A percentile compares a stretch with the other conserved stretches of the same genome.
phyloP scores from a whole-genome alignment of 345 rosid species.

The Pistacia atlantica region DNA sequence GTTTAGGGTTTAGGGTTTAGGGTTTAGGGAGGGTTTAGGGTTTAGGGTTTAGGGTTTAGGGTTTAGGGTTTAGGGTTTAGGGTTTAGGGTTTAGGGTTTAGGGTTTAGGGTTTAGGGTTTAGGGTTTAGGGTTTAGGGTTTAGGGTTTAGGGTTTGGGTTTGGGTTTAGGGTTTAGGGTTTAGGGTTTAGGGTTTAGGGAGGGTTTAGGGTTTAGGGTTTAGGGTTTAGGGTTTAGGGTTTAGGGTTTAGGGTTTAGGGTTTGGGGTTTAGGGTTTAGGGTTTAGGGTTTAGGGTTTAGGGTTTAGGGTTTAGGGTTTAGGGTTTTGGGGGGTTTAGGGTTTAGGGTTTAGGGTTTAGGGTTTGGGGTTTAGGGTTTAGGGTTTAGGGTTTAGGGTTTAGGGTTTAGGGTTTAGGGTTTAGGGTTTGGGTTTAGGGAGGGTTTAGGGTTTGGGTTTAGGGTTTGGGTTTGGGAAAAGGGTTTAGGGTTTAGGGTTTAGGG shows the following conservation, averaged over 20 bases:
- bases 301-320: conserved; percentile 20
- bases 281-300: conserved; percentile 27
- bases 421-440: conserved; percentile 22
- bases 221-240: conserved; percentile 29
- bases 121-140: conserved; percentile 25
- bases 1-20: conserved; percentile 22
- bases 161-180: conserved; percentile 18
- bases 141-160: conserved; percentile 27
- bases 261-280: conserved; percentile 29
- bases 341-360: conserved; percentile 19
- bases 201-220: conserved; percentile 19
- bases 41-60: conserved; percentile 30
- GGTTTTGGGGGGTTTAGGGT: conserved; percentile 26
- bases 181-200: conserved; percentile 23
- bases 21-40: conserved; percentile 31
- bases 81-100: conserved; percentile 23
- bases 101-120: conserved; percentile 26
- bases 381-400: conserved; percentile 20
- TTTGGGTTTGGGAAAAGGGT: conserved; percentile 27
- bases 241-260: conserved; percentile 29
- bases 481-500: conserved; percentile 21
- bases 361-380: conserved; percentile 21
- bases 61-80: conserved; percentile 31
- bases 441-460: conserved; percentile 24
- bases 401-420: conserved; percentile 15